Base-by-base conservation (phyloP, 345 rosid species). In the Eucalyptus camaldulensis region DNA sequence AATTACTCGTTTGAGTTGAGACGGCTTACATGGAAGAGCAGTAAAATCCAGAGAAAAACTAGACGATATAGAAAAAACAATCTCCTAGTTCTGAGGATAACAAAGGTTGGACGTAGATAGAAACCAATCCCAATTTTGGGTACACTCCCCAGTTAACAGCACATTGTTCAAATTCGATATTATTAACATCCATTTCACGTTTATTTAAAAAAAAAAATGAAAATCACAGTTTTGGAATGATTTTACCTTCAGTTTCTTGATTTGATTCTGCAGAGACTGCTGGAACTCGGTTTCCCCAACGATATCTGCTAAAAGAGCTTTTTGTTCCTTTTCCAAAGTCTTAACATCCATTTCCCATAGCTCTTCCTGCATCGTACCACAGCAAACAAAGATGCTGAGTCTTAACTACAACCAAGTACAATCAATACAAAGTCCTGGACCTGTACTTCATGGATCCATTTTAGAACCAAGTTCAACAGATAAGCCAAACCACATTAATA, bases 221-320 rank as follows among this genome's bases (percentile, higher is more conserved):
- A 29, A 62, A 91, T n/a, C 44, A 51, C 56, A 85, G 76, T 15
- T 43, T 45, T 47, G 6, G 10, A 49, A 33, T 29, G 76, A 51
- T 86, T 88, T 90, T 88, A 95, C 96, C 98, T 94, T 89, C 88
- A 97, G 92, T 90, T 93, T 91, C 92, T 92, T 91, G 88, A 93
- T 90, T 86, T 94, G 98, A 86, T 87, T 51, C 88, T 90, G 93
- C 92, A 95, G 90, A 72, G 97, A 94, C 47, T 67, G 92, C 72
- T 92, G 89, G 91, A 93, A 94, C 92, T 93, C 92, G 5, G 90
- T 86, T 89, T 95, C 97, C 80, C 92, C 94, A 27, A 87, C 94
- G 90, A 93, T 95, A 89, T 96, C 98, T 87, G 94, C 92, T 58
- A 91, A 88, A 87, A 95, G 93, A 43, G 95, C 93, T 76, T 92